Conservation (phyloP, 345 rosid species). For the Firmiana major region DNA sequence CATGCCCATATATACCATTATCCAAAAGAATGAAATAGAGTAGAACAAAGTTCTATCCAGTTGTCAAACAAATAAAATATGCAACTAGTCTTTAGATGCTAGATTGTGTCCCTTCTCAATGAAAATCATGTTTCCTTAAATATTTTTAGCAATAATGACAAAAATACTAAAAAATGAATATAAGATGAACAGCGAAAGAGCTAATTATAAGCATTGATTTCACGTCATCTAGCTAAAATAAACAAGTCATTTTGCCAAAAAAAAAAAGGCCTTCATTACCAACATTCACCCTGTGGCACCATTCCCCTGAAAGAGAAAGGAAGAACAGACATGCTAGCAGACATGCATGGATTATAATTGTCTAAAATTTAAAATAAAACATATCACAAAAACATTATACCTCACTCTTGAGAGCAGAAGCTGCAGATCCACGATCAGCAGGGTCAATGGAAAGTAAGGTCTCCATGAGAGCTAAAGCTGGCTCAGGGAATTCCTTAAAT, state of each 20-base stretch:
- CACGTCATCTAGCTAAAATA: neutral
- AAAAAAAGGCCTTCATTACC: neutral
- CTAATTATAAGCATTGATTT: neutral
- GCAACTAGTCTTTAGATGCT: neutral
- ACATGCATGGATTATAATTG: neutral
- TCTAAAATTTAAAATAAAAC: neutral
- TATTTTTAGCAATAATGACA: neutral
- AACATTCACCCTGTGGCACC: neutral
- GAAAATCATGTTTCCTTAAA: neutral
- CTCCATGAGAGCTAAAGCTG: constrained; percentile 86
- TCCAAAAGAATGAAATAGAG: neutral
- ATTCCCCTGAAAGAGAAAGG: neutral
- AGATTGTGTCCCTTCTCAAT: neutral
- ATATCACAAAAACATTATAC: constrained; percentile 34
- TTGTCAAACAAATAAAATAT: neutral
- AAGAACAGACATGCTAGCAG: neutral
- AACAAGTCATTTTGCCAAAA: neutral
- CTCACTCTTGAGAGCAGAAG: constrained; percentile 75
- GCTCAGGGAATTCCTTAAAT: constrained; percentile 86
- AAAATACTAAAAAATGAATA: neutral
- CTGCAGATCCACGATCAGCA: constrained; percentile 85
- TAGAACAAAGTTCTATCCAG: neutral
- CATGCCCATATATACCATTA: neutral
- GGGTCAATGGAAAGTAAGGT: constrained; percentile 86
- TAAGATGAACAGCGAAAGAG: neutral